phyloP scores from a whole-genome alignment of 306 rosid genomes.

The Cucurbita ficifolia region DNA sequence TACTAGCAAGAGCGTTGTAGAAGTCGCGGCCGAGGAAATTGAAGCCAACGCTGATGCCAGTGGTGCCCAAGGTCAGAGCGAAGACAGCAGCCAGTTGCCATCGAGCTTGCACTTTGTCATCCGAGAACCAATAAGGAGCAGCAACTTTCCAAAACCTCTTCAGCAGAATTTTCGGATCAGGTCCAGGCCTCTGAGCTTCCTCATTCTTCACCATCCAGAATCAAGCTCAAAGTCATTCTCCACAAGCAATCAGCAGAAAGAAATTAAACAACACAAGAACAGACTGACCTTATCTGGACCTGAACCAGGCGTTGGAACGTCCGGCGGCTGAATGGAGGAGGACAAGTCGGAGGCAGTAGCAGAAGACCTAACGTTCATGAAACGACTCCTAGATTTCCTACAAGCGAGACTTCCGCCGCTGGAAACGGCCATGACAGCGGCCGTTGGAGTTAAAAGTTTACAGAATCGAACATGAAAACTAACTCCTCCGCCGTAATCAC shows the following conservation, averaged over 20 bases:
- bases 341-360: slow-evolving; percentile 3
- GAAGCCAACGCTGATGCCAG: slow-evolving; percentile 94
- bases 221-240: background rate
- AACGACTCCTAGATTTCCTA: slow-evolving; percentile 9
- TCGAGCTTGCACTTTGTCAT: slow-evolving; percentile 66
- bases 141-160: slow-evolving; percentile 93
- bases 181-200: slow-evolving; percentile 26
- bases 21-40: slow-evolving; percentile 90
- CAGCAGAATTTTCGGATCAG: slow-evolving; percentile 45
- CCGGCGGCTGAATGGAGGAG: background rate
- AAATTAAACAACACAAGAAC: background rate
- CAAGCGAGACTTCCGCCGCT: slow-evolving; percentile 6
- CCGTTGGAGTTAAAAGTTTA: slow-evolving; percentile 4
- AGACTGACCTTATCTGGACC: slow-evolving; percentile 13
- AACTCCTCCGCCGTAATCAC: background rate
- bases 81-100: slow-evolving; percentile 71
- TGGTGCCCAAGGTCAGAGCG: slow-evolving; percentile 79
- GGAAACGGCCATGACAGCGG: slow-evolving; percentile 9
- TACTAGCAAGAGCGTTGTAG: slow-evolving; percentile 88
- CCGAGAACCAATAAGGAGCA: slow-evolving; percentile 78
- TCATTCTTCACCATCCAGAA: slow-evolving; percentile 7
- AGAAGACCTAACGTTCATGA: slow-evolving; percentile 9
- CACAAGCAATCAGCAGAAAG: background rate
- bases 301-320: background rate
- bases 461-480: slow-evolving; percentile 3